Evolutionary conservation across 2,329 filamentous ascomycete species (phyloP).

Genomic region (Phoma sp.): DNA sequence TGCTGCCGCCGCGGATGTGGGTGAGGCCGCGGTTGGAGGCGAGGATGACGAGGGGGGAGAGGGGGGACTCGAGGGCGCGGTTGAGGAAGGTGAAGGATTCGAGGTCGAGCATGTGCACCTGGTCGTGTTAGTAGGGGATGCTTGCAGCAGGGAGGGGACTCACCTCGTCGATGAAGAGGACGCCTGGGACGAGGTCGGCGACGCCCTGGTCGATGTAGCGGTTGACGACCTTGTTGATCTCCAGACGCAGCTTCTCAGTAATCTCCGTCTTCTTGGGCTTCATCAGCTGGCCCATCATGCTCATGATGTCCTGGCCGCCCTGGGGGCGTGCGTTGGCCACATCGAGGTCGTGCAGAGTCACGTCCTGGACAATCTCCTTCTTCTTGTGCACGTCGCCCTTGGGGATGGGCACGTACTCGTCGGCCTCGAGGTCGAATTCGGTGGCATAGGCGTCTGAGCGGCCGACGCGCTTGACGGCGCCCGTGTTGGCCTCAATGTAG

Average conservation of each 20-base stretch:
- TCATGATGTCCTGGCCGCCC: constrained; percentile 99
- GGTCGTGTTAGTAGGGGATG: constrained; percentile 32
- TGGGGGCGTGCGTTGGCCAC: constrained; percentile 94
- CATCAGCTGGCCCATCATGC: constrained; percentile 99
- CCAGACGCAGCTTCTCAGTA: constrained; percentile 90
- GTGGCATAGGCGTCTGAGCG: constrained; percentile 96
- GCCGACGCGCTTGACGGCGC: constrained; percentile 95
- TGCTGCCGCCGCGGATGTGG: constrained; percentile 83
- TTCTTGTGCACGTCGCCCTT: constrained; percentile 99
- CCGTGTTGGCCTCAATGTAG: constrained; percentile 99
- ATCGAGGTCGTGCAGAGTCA: constrained; percentile 95
- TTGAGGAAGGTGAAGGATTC: constrained; percentile 99
- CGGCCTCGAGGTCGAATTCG: constrained; percentile 97
- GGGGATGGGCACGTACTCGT: constrained; percentile 98
- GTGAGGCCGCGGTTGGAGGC: constrained; percentile 96
- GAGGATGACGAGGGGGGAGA: constrained; percentile 95
- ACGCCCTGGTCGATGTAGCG: constrained; percentile 99
- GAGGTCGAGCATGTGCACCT: constrained; percentile 99
- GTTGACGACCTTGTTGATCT: constrained; percentile 99
- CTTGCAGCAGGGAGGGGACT: too few species aligned
- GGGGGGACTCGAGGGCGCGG: constrained; percentile 91
- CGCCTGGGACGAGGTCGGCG: constrained; percentile 95
- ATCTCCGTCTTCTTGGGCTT: constrained; percentile 99
- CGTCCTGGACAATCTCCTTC: constrained; percentile 99
- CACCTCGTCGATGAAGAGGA: constrained; percentile 98